Conservation (phyloP, 2,329 filamentous ascomycete genomes). For the Fusarium nodosum region DNA sequence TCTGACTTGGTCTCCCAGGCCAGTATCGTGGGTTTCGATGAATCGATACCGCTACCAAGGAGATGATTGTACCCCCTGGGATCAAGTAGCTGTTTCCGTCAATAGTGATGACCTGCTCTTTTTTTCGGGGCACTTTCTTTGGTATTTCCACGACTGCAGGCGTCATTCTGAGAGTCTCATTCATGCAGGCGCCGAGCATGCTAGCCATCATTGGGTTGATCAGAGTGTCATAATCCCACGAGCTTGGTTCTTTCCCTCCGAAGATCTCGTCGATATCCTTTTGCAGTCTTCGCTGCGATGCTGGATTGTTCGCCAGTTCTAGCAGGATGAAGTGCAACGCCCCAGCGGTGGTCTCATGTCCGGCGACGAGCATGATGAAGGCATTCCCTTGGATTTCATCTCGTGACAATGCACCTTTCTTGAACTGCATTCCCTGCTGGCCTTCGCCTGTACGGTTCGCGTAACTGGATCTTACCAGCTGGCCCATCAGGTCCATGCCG, state of each 20-base stretch:
- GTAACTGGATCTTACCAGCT: slow-evolving; percentile 61
- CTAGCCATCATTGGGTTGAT: slow-evolving; percentile 76
- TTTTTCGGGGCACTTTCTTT: slow-evolving; percentile 67
- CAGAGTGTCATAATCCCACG: slow-evolving; percentile 79
- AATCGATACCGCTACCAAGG: slow-evolving; percentile 66
- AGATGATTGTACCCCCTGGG: slow-evolving; percentile 69
- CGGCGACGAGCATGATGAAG: slow-evolving; percentile 77
- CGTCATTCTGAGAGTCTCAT: slow-evolving; percentile 80
- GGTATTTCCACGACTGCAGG: slow-evolving; percentile 80
- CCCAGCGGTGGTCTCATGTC: slow-evolving; percentile 86
- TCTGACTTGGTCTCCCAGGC: slow-evolving; percentile 67
- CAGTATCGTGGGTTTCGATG: slow-evolving; percentile 81
- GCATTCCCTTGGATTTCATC: slow-evolving; percentile 80
- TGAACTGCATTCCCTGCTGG: slow-evolving; percentile 23
- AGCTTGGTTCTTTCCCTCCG: slow-evolving; percentile 66
- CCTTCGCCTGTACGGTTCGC: slow-evolving; percentile 25
- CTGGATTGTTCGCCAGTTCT: slow-evolving; percentile 74
- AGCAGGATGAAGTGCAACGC: slow-evolving; percentile 78
- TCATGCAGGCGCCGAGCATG: slow-evolving; percentile 80
- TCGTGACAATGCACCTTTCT: slow-evolving; percentile 63
- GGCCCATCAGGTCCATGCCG: slow-evolving; percentile 67
- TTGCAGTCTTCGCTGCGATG: slow-evolving; percentile 75
- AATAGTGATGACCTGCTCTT: slow-evolving; percentile 70
- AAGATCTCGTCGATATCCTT: slow-evolving; percentile 76
- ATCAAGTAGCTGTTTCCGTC: slow-evolving; percentile 70